Evolutionary conservation across 352 stramenopile species (phyloP).

Genomic region (Globisporangium cederbergense): DNA sequence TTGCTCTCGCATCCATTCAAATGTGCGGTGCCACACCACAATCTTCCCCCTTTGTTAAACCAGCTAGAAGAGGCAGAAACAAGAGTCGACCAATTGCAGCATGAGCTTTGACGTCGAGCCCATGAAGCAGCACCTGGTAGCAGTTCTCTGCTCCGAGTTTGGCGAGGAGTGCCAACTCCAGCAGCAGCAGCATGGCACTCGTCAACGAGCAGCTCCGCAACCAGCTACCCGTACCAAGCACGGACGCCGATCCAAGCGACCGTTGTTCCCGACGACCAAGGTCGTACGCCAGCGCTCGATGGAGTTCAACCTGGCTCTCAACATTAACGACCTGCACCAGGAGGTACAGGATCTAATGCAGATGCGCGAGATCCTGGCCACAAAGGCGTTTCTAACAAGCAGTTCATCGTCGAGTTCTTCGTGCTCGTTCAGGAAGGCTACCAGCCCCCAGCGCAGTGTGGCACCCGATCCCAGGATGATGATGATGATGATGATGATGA

Average conservation of each 20-base stretch:
- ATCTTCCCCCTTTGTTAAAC: not conserved
- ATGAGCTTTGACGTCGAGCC: not conserved
- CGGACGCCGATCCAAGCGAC: not conserved
- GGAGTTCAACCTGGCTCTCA: conserved; percentile 46
- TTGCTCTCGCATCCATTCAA: not conserved
- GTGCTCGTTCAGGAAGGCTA: too few species aligned
- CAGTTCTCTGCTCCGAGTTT: not conserved
- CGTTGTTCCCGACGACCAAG: not conserved
- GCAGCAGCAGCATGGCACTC: not conserved
- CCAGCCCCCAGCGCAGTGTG: too few species aligned
- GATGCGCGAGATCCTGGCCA: conserved; percentile 16
- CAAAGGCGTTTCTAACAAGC: not conserved
- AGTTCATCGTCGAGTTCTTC: not conserved
- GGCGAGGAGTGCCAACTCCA: not conserved
- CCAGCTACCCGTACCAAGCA: not conserved
- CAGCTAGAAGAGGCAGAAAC: not conserved
- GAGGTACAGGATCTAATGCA: conserved; percentile 24
- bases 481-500: too few species aligned
- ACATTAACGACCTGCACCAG: conserved; percentile 36
- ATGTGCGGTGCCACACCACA: not conserved
- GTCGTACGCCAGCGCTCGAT: conserved; percentile 28
- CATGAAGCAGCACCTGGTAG: not conserved
- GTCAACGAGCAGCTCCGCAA: not conserved
- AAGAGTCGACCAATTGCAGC: not conserved
- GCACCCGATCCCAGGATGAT: too few species aligned